Conservation (phyloP, 164 flowering plant genomes). For the Protea cynaroides region DNA sequence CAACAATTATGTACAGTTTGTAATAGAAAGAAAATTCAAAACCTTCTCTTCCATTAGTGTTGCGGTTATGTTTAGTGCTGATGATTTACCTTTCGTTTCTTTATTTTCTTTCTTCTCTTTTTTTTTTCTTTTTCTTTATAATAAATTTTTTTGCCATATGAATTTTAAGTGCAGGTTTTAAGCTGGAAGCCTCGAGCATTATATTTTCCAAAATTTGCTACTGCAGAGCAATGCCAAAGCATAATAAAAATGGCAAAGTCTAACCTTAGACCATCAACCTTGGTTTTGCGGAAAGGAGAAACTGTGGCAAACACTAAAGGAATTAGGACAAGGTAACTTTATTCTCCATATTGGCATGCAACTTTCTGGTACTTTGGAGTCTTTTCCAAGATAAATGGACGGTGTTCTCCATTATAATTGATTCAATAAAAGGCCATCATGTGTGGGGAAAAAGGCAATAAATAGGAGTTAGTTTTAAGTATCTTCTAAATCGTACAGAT, state of each 20-base stretch:
- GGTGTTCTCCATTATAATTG: too few species aligned
- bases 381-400: too few species aligned
- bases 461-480: too few species aligned
- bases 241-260: constrained; percentile 56
- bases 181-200: constrained; percentile 91
- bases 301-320: constrained; percentile 59
- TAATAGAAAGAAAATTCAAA: too few species aligned
- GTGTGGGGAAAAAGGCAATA: too few species aligned
- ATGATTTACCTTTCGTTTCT: too few species aligned
- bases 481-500: too few species aligned
- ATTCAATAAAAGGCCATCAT: too few species aligned
- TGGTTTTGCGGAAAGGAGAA: constrained; percentile 80
- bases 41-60: too few species aligned
- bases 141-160: not conserved
- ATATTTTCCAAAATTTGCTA: constrained; percentile 81
- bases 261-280: constrained; percentile 55
- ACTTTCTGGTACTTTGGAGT: not conserved
- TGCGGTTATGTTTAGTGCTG: too few species aligned
- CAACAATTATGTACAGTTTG: too few species aligned
- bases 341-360: not conserved
- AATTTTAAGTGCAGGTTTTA: constrained; percentile 48
- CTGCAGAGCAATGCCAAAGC: constrained; percentile 60
- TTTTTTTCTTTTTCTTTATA: not conserved
- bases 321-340: constrained; percentile 76
- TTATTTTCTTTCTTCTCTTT: too few species aligned